Percentiles rank a stretch among this genome's conserved stretches.
phyloP scores from a whole-genome alignment of 805 yeast species.

The Lipomyces orientalis region DNA sequence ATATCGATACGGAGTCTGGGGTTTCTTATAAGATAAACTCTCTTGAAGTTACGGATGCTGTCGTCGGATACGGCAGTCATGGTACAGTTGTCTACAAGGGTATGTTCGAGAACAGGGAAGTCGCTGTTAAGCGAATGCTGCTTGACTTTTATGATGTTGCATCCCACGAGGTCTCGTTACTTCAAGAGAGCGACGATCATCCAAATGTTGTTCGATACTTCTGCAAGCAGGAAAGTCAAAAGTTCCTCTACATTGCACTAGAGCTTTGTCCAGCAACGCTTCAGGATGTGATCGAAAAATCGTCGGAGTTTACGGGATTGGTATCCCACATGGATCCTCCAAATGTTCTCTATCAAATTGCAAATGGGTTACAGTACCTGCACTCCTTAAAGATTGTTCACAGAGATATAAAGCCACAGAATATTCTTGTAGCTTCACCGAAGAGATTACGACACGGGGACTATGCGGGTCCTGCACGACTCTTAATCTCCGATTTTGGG shows the following conservation, averaged over 20 bases:
- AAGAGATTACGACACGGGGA: slow-evolving; percentile 42
- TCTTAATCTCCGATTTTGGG: slow-evolving; percentile 94
- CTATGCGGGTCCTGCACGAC: slow-evolving; percentile 56
- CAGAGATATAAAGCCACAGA: slow-evolving; percentile 93
- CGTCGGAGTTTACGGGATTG: slow-evolving; percentile 48
- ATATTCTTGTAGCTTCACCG: slow-evolving; percentile 80
- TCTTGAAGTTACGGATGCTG: slow-evolving; percentile 67
- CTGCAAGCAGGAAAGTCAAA: slow-evolving; percentile 89
- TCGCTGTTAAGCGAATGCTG: slow-evolving; percentile 93
- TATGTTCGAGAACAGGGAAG: slow-evolving; percentile 87
- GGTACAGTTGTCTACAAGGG: slow-evolving; percentile 96
- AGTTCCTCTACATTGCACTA: slow-evolving; percentile 88
- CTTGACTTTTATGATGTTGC: slow-evolving; percentile 94
- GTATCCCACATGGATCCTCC: slow-evolving; percentile 55
- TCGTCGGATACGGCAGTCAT: slow-evolving; percentile 91
- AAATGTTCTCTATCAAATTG: slow-evolving; percentile 72
- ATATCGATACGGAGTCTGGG: neutral
- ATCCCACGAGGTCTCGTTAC: slow-evolving; percentile 81
- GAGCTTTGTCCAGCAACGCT: slow-evolving; percentile 89
- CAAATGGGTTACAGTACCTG: slow-evolving; percentile 81
- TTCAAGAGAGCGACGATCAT: slow-evolving; percentile 96
- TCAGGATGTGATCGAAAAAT: slow-evolving; percentile 77
- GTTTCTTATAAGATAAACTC: slow-evolving; percentile 22
- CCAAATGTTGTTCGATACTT: slow-evolving; percentile 92
- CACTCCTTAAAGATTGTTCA: slow-evolving; percentile 92